Evolutionary conservation across 306 rosid genomes (phyloP), one percentile per base, ranked within the genome.

Genomic region (Glycyrrhiza uralensis): DNA sequence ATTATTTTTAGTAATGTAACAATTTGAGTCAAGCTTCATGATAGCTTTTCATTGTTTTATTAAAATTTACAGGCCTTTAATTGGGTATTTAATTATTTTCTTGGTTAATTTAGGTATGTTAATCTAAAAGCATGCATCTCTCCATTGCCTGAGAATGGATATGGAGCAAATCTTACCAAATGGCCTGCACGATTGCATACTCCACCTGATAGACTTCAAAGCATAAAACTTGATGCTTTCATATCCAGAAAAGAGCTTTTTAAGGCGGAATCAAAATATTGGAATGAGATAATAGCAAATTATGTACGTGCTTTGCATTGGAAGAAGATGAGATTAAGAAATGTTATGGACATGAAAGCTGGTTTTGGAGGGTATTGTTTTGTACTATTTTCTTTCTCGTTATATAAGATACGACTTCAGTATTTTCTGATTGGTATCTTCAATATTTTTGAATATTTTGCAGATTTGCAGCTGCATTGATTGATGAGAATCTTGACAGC

Each of bases 301-400:
- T 89, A 83, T 82, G 85, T 86, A 6, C 84, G 87, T 44, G 84
- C 66, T 66, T 87, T 86, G 18, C 83, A 63, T 52, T 91, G 97
- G 96, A 94, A 91, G 85, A 86, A 84, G 65, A 59, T 81, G 42
- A 78, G 71, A 83, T 60, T 89, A 69, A 93, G 98, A 84, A 93
- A 93, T 79, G 92, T 86, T 45, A 85, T 93, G 94, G 98, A 93
- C 85, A 93, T 93, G 97, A 87, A 80, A 90, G 96, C 96, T 73
- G 93, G 96, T 65, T 90, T 90, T 84, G 98, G 98, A 88, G 98
- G 98, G 98, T 90, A 87, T 39, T 33, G 49, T 51, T 39, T 62
- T 38, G 44, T 70, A 73, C 42, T 60, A 18, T 72, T 63, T 66
- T 12, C 10, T 30, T 67, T 58, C 19, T 26, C 69, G 35, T 22